Percentiles rank a stretch among this genome's conserved stretches.
Evolutionary conservation across 495 filamentous ascomycete genomes (phyloP).

Genomic region (Penicillium diatomitis): DNA sequence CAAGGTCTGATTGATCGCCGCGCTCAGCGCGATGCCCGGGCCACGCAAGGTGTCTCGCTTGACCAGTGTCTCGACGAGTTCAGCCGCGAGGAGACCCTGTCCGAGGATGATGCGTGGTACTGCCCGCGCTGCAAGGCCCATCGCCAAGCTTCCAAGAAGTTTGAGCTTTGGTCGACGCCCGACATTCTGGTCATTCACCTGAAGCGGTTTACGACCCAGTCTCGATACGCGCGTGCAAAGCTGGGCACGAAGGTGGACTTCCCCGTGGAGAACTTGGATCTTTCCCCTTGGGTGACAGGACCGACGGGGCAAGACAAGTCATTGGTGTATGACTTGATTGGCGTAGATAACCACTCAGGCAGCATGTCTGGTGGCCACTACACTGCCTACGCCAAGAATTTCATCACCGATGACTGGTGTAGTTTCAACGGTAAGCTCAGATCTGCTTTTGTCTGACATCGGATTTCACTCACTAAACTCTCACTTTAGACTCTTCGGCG

Average conservation of each 20-base stretch:
- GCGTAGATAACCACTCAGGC: slow-evolving; percentile 90
- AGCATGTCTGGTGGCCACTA: slow-evolving; percentile 91
- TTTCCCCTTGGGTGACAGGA: slow-evolving; percentile 66
- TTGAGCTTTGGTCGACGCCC: slow-evolving; percentile 91
- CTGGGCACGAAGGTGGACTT: slow-evolving; percentile 87
- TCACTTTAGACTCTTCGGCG: slow-evolving; percentile 58
- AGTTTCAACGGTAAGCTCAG: slow-evolving; percentile 75
- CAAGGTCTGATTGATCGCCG: slow-evolving; percentile 55
- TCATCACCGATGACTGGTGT: slow-evolving; percentile 76
- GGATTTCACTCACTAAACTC: slow-evolving; percentile 7
- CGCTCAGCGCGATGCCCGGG: slow-evolving; percentile 47
- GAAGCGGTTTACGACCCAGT: slow-evolving; percentile 72
- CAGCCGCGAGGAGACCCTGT: slow-evolving; percentile 80
- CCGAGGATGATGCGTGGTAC: slow-evolving; percentile 92
- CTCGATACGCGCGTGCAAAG: slow-evolving; percentile 68
- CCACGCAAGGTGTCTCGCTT: slow-evolving; percentile 69
- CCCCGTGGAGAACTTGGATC: slow-evolving; percentile 77
- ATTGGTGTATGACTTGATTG: slow-evolving; percentile 83
- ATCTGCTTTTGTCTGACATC: not conserved
- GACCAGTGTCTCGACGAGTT: slow-evolving; percentile 91
- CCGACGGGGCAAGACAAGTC: slow-evolving; percentile 70
- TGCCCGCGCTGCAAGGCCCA: slow-evolving; percentile 93
- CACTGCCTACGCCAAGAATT: slow-evolving; percentile 88
- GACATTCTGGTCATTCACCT: slow-evolving; percentile 92
- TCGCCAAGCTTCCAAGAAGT: slow-evolving; percentile 84